phyloP scores from a whole-genome alignment of 2,329 filamentous ascomycete species.

The Penicillium sumatraense region DNA sequence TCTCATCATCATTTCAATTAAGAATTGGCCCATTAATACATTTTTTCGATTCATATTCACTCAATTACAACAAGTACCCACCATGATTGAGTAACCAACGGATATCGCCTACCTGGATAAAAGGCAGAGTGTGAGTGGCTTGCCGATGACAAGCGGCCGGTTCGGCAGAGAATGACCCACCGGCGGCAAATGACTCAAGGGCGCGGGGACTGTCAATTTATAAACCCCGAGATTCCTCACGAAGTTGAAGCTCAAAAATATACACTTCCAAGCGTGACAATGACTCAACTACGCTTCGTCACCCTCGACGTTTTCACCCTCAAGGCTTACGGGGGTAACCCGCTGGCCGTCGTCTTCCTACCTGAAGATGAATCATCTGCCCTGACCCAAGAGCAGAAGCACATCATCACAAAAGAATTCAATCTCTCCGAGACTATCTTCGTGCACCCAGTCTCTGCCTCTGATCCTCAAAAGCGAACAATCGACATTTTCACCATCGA shows the following conservation, averaged over 20 bases:
- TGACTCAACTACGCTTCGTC: conserved; percentile 36
- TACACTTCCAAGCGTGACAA: conserved; percentile 14
- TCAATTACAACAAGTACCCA: too few species aligned
- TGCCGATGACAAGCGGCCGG: conserved; percentile 10
- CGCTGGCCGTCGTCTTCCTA: conserved; percentile 60
- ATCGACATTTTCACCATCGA: conserved; percentile 61
- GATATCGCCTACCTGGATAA: background rate
- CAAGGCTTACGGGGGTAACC: conserved; percentile 54
- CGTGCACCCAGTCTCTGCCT: conserved; percentile 41
- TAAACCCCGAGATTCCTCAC: background rate
- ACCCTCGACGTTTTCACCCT: conserved; percentile 51
- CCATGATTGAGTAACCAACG: background rate
- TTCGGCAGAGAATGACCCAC: conserved; percentile 15
- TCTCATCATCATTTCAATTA: too few species aligned
- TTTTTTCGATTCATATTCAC: too few species aligned
- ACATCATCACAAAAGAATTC: conserved; percentile 60
- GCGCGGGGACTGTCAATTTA: background rate
- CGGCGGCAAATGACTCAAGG: conserved; percentile 12
- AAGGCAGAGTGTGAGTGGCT: background rate
- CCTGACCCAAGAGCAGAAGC: conserved; percentile 55
- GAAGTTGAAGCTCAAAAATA: conserved; percentile 1
- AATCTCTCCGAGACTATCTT: conserved; percentile 64
- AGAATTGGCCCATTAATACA: too few species aligned
- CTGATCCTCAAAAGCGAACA: conserved; percentile 23
- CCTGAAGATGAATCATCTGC: conserved; percentile 33